Evolutionary conservation across 73 alveolate genomes (phyloP).

Genomic region (Tetrahymena thermophila): DNA sequence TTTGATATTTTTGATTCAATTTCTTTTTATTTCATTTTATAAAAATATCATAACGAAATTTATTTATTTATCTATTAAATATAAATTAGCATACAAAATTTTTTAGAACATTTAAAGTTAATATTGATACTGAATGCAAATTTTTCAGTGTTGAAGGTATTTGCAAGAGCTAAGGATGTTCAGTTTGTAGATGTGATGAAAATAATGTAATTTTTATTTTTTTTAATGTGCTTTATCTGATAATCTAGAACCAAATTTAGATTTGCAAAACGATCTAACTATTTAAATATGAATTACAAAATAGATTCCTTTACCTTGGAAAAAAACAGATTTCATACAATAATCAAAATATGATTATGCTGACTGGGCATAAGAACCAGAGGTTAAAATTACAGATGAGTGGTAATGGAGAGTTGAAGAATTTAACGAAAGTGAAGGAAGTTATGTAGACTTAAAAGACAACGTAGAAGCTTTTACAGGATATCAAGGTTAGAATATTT

Average conservation of each 20-base stretch:
- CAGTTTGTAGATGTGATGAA: neutral
- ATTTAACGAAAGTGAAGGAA: conserved; percentile 29
- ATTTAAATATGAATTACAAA: neutral
- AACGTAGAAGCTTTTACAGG: conserved; percentile 89
- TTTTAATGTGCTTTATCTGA: neutral
- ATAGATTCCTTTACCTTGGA: neutral
- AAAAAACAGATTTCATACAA: neutral
- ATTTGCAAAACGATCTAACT: neutral
- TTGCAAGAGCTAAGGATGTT: neutral
- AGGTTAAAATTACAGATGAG: neutral
- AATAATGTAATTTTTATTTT: neutral
- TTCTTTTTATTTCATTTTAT: neutral
- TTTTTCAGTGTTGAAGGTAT: neutral
- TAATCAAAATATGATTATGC: conserved; percentile 4
- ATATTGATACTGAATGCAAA: neutral
- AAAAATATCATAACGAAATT: neutral
- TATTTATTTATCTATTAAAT: neutral
- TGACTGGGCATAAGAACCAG: conserved; percentile 26
- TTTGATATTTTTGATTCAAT: neutral
- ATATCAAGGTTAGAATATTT: conserved; percentile 82
- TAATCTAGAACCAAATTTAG: neutral
- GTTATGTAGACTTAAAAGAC: conserved; percentile 58
- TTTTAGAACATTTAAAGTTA: neutral
- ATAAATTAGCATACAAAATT: neutral
- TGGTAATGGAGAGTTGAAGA: conserved; percentile 43